Conservation (phyloP, 805 yeast genomes). For the Metschnikowia hibisci region DNA sequence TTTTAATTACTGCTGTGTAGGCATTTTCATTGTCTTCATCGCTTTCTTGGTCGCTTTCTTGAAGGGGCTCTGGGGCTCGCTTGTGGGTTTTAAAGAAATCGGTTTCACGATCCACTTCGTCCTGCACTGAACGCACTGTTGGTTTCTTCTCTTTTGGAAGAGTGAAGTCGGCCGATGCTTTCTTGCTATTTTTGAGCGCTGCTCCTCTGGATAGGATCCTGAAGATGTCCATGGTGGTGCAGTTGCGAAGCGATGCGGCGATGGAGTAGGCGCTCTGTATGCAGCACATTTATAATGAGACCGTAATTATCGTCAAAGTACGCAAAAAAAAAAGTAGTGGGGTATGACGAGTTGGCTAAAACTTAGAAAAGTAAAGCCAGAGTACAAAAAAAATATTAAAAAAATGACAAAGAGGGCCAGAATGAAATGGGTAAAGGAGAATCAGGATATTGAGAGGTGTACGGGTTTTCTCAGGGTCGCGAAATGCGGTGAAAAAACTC, state of each 20-base stretch:
- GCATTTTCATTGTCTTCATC: constrained; percentile 24
- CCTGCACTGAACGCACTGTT: constrained; percentile 35
- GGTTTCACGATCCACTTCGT: constrained; percentile 62
- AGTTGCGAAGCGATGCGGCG: background rate
- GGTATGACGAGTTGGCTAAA: too few relatives aligned
- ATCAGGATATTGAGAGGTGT: too few relatives aligned
- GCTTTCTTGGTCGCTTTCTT: constrained; percentile 22
- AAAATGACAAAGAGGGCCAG: too few relatives aligned
- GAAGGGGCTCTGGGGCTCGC: constrained; percentile 5
- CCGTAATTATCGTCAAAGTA: too few relatives aligned
- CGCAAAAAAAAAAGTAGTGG: too few relatives aligned
- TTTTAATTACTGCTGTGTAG: constrained; percentile 39
- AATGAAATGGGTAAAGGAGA: too few relatives aligned
- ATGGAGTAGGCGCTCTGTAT: background rate
- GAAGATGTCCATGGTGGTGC: constrained; percentile 73
- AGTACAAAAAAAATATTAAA: too few relatives aligned
- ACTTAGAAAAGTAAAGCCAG: too few relatives aligned
- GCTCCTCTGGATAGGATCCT: constrained; percentile 85
- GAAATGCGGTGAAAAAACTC: constrained; percentile 2
- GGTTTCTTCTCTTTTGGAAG: constrained; percentile 21
- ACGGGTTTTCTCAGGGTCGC: background rate
- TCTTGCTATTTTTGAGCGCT: constrained; percentile 56
- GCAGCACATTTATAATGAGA: too few relatives aligned
- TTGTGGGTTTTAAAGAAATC: constrained; percentile 64
- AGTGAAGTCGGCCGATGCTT: constrained; percentile 40